Base-by-base conservation (phyloP, 2,329 filamentous ascomycete species). In the Venturia effusa region DNA sequence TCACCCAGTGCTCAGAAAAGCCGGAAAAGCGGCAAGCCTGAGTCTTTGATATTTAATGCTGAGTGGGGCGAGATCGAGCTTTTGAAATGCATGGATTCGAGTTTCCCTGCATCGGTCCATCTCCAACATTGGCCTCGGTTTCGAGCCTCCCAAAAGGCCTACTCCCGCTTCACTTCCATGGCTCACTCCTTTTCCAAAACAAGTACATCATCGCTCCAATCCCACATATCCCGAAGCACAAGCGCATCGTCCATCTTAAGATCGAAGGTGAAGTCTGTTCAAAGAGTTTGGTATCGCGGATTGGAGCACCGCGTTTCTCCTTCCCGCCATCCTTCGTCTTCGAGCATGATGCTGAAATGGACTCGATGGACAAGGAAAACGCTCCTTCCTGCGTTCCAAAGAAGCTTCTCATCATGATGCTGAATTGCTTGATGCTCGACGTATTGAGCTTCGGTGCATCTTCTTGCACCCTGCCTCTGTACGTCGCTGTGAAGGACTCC, bases 331-430 rank as follows among this genome's bases (percentile, higher is more conserved):
- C 30, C 51, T 19, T n/a, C 27, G 51, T 34, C 27, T n/a, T 57
- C 30, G 15, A 37, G 22, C 3, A 59, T 64, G 78, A 69, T 10
- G 81, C 83, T 15, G 80, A 78, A 64, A 88, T 82, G 1, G 82
- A 83, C 37, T 73, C 73, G 65, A 89, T 73, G 1, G 79, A 76
- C 4, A 89, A 71, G 3, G 77, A 79, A 68, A 92, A 92, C 3
- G 84, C 78, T 3, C 89, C 89, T 66, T 89, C 78, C 73, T 92
- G 89, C 0, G 81, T 75, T 10, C 86, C 89, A 68, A 92, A 92
- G 77, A 90, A 90, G 89, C 90, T 94, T 72, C 90, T 78, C 80
- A 89, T 88, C 90, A 94, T 92, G 65, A 94, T 79, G 61, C 85
- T 87, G 37, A 93, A 77, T 59, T 88, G 80, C 74, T 83, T 88